These are phyloP conservation scores for Russula earlei DNA, from an alignment of 768 basidiomycete genomes.

Conservation along the genomic window DNA sequence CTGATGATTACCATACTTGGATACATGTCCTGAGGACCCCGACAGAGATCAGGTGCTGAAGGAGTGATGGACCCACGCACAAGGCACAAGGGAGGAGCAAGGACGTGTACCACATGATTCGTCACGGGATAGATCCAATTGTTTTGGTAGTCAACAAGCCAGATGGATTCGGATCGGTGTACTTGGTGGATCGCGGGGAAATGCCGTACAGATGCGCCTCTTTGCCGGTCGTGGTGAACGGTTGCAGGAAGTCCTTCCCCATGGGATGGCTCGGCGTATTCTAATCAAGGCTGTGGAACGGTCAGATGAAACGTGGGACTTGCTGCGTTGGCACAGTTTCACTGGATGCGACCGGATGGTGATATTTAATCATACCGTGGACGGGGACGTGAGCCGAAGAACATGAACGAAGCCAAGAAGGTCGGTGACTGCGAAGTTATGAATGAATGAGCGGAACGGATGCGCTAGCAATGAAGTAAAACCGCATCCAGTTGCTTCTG, in stretches of 20 bases:
- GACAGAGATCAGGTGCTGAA: neutral
- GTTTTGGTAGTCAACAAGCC: neutral
- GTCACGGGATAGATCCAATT: neutral
- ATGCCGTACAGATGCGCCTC: neutral
- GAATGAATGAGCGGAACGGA: slow-evolving; percentile 24
- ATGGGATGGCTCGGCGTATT: neutral
- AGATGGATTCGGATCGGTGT: neutral
- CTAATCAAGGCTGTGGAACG: neutral
- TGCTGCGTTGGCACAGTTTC: neutral
- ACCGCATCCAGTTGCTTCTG: neutral
- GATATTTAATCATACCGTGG: slow-evolving; percentile 19
- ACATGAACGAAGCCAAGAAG: slow-evolving; percentile 31
- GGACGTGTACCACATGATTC: neutral
- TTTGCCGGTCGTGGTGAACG: neutral
- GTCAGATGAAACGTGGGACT: neutral
- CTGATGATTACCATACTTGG: slow-evolving; percentile 12
- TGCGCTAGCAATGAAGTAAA: slow-evolving; percentile 20
- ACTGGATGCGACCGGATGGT: too few relatives aligned
- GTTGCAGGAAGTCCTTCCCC: neutral
- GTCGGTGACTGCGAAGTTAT: slow-evolving; percentile 27
- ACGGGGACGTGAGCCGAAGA: slow-evolving; percentile 35
- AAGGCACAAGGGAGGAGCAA: neutral
- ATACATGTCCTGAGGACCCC: neutral
- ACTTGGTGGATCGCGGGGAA: neutral
- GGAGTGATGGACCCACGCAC: neutral